These are phyloP conservation scores for Ascochyta koolunga DNA, from an alignment of 2,329 filamentous ascomycete species.

Conservation along the genomic window DNA sequence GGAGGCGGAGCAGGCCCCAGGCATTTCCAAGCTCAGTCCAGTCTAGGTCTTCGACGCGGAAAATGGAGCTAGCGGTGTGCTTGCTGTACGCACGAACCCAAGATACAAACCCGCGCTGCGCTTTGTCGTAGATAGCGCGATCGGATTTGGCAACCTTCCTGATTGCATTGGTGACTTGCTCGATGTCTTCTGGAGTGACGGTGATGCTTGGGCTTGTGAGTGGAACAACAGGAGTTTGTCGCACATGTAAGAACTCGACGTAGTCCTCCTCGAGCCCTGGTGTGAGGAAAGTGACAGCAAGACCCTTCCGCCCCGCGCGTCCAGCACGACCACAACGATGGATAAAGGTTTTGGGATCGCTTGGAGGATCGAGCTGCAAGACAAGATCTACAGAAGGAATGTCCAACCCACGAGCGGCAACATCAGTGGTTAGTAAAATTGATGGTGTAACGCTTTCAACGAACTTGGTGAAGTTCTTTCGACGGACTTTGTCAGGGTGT, in stretches of 20 bases:
- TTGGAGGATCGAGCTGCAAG: slow-evolving; percentile 83
- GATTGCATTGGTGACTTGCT: slow-evolving; percentile 63
- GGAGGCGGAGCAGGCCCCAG: slow-evolving; percentile 86
- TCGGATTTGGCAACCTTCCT: slow-evolving; percentile 65
- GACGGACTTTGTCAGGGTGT: slow-evolving; percentile 82
- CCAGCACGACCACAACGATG: slow-evolving; percentile 70
- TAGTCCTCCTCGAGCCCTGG: slow-evolving; percentile 89
- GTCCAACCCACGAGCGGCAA: slow-evolving; percentile 88
- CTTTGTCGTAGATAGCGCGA: slow-evolving; percentile 80
- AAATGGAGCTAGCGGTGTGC: slow-evolving; percentile 90
- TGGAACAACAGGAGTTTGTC: slow-evolving; percentile 79
- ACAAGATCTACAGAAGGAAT: slow-evolving; percentile 92
- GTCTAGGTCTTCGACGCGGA: slow-evolving; percentile 79
- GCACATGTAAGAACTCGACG: slow-evolving; percentile 81
- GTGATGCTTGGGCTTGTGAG: slow-evolving; percentile 64
- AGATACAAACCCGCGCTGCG: slow-evolving; percentile 88
- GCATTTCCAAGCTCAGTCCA: slow-evolving; percentile 81
- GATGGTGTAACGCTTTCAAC: slow-evolving; percentile 74
- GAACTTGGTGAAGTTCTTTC: slow-evolving; percentile 86
- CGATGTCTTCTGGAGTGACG: slow-evolving; percentile 67
- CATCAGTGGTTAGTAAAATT: slow-evolving; percentile 88
- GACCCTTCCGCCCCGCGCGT: slow-evolving; percentile 70
- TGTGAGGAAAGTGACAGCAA: slow-evolving; percentile 85
- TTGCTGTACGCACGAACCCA: slow-evolving; percentile 92
- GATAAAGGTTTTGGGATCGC: slow-evolving; percentile 84